Base-by-base conservation (phyloP, 2,329 filamentous ascomycete species). In the Phoma herbarum region DNA sequence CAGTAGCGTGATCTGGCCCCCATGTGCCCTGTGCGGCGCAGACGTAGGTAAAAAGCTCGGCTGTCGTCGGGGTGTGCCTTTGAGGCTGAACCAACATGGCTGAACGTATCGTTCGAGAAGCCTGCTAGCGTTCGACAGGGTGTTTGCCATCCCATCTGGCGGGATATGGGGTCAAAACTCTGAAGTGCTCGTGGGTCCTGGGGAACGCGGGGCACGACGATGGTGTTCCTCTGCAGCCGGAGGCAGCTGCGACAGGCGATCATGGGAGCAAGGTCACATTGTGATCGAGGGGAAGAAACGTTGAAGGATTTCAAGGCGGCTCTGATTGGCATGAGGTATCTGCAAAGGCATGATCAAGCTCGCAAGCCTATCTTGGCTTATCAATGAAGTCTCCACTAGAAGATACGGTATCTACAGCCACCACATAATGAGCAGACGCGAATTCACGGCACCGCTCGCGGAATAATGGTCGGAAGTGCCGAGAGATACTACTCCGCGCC, bases 61-160 rank as follows among this genome's bases (percentile, higher is more conserved):
- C 45, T 59, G 23, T 20, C 31, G 39, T 53, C 50, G 56, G 56
- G 43, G n/a, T 28, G 45, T 25, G 9, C 12, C 31, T 23, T 14
- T 46, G 50, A 59, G 56, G 50, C 45, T 59, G 50, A 53, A 59
- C 26, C 50, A 45, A 53, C 49, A 59, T 35, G 44, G 50, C 39
- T 54, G 37, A 25, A 59, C 48, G 26, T 16, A 16, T 29, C 25
- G 39, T 54, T 54, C 56, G 46, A 54, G 50, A 59, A 50, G 45
- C 50, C 50, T 46, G 8, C 45, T 59, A 59, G 56, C 39, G 39
- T 37, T 41, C 31, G 39, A 45, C 23, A 16, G 45, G 25, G 39
- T 18, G 39, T 42, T 31, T 22, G 41, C n/a, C 23, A 45, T 42
- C 37, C 31, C 29, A 45, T 37, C 28, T 53, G 25, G 44, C 22